Base-by-base conservation (phyloP, 768 basidiomycete species). In the Cystobasidium tubakii region DNA sequence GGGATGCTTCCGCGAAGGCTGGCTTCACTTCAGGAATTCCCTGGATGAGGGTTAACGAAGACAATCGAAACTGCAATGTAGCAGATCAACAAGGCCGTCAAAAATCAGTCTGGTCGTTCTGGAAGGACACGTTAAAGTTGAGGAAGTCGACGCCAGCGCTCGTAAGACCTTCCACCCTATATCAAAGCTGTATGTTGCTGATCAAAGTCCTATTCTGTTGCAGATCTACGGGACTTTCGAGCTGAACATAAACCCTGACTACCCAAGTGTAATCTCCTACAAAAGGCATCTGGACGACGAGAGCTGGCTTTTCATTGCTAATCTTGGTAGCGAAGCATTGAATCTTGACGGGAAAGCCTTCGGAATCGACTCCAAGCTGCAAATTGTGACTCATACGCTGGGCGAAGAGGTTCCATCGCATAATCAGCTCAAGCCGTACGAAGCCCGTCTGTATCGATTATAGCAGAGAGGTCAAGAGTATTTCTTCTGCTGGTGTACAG, bases 11-110 rank as follows among this genome's bases (percentile, higher is more conserved):
- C 1, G 31, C 80, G 9, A 83, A 89, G 70, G 87, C 84, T 0
- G 89, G 89, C 0, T 90, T 90, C 80, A 87, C 87, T 15, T 83
- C 84, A 1, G 86, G 85, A 1, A 82, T 76, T 1, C 86, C 89
- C 79, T 42, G 76, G 74, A 74, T 75, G 70, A 72, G 77, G 33
- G 73, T 76, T 29, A 72, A 75, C 42, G 76, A 77, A 13, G 72
- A 74, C 29, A 77, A 63, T 64, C 36, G 33, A 39, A 73, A 69
- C 65, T 63, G 73, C 42, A 78, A 78, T 76, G 87, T 83, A 19
- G 82, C 77, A 0, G 80, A 78, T 15, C 86, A 89, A 80, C 81
- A 17, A 75, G 27, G 77, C 0, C 85, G 88, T 66, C 77, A 81
- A 0, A 75, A 81, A 27, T 88, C 87, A 77, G 87, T 88, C 1